These are phyloP conservation scores for Linderina pennispora DNA, from an alignment of 192 early-diverging fungal species.

Conservation along the genomic window DNA sequence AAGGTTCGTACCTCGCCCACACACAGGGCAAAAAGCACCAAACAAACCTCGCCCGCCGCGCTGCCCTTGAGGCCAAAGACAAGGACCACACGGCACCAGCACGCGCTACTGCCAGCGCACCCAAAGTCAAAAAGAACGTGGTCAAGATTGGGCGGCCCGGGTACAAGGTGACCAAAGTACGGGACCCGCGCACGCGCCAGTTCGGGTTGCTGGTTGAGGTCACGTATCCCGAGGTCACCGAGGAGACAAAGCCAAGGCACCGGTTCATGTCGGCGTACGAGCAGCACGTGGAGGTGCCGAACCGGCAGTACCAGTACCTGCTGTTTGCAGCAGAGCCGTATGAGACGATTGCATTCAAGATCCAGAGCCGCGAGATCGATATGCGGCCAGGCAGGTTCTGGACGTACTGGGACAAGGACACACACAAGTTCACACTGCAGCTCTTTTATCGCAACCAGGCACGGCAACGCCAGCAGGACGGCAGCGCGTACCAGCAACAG, in stretches of 20 bases:
- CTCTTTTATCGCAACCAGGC: constrained; percentile 64
- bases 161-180: constrained; percentile 86
- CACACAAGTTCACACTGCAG: constrained; percentile 81
- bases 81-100: constrained; percentile 28
- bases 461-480: too few relatives aligned
- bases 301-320: constrained; percentile 86
- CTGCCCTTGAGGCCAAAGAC: constrained; percentile 78
- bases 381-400: constrained; percentile 79
- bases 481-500: background rate
- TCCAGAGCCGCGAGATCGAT: constrained; percentile 92
- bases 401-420: constrained; percentile 92
- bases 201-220: constrained; percentile 90
- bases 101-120: constrained; percentile 1
- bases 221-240: constrained; percentile 88
- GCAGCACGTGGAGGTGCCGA: constrained; percentile 83
- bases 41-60: constrained; percentile 83
- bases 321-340: constrained; percentile 96
- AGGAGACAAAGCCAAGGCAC: constrained; percentile 77
- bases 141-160: constrained; percentile 97
- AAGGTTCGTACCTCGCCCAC: constrained; percentile 93
- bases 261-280: constrained; percentile 98
- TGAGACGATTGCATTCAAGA: constrained; percentile 89
- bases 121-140: constrained; percentile 59
- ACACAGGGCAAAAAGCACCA: constrained; percentile 99
- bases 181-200: constrained; percentile 82